Percentiles rank a stretch among this genome's conserved stretches.
Conservation (phyloP, 331 rosid genomes). For the Malus hybrid region DNA sequence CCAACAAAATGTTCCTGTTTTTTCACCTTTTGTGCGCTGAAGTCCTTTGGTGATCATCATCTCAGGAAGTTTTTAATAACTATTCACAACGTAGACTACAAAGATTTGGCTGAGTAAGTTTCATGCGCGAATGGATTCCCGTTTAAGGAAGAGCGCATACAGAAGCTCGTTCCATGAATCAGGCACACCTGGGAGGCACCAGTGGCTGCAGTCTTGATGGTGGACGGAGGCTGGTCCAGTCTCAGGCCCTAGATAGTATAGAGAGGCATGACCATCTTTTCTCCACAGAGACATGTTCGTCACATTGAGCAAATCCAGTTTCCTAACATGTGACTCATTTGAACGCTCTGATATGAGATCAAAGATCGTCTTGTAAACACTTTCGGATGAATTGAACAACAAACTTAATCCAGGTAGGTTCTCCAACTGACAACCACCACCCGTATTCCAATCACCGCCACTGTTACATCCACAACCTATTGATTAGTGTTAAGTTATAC, state of each 20-base stretch:
- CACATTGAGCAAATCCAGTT: conserved; percentile 55
- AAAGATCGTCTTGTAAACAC: conserved; percentile 26
- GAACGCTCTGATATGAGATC: conserved; percentile 40
- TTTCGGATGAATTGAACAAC: conserved; percentile 2
- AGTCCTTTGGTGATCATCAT: not conserved
- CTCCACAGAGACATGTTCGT: conserved; percentile 64
- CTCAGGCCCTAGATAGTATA: conserved; percentile 50
- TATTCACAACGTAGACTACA: conserved; percentile 16
- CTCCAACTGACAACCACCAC: conserved; percentile 84
- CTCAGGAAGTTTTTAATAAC: not conserved
- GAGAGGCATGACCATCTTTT: conserved; percentile 76
- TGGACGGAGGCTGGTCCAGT: conserved; percentile 44
- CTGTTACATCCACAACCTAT: conserved; percentile 31
- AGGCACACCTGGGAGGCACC: conserved; percentile 97
- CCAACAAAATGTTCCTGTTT: not conserved
- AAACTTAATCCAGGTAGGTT: conserved; percentile 60
- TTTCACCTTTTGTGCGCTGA: not conserved
- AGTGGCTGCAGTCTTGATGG: conserved; percentile 91
- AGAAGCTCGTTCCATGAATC: conserved; percentile 92
- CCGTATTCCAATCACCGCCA: conserved; percentile 81
- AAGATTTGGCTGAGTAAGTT: conserved; percentile 16
- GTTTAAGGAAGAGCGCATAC: conserved; percentile 58
- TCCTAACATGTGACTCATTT: conserved; percentile 29
- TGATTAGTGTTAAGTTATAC: conserved; percentile 14
- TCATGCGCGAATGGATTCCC: conserved; percentile 5